Evolutionary conservation across 129 eudicot species (phyloP), one percentile per base, ranked within the genome.

Genomic region (Pittosporum tobira): DNA sequence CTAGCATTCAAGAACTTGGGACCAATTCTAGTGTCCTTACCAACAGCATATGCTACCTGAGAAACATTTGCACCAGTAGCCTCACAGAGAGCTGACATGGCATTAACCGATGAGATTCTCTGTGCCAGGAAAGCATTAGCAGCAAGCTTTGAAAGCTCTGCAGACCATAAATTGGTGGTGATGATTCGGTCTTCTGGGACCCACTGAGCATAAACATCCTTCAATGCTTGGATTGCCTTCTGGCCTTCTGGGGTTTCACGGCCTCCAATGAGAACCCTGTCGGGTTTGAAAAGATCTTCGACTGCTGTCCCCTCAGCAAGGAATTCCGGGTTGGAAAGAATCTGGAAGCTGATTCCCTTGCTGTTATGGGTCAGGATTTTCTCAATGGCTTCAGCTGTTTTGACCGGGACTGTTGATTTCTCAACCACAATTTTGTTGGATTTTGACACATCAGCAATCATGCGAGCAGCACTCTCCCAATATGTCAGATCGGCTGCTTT

Each of bases 401-500:
- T 88, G 23, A 88, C 94, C 0, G 96, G 96, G 16, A 88, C 96
- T 1, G 96, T 88, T 18, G 96, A 88, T 67, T 88, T 88, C 75
- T 83, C 96, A 42, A 88, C 96, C 0, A 87, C 96, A 9, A 87
- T 87, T 62, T 87, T 87, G 69, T 80, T 77, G 8, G 93, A 83
- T 62, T 87, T 87, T 9, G 95, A 80, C 62, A 87, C 95, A 21
- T 87, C 91, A 63, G 95, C 95, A 69, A 87, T 87, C 96, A 87
- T 87, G 18, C 96, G 93, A 36, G 96, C 96, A 28, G 88, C 96
- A 59, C 94, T 83, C 71, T 87, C 96, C 96, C 96, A 83, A 63
- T 87, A 87, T 23, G 96, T 87, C 57, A 87, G 69, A 60, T 87
- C 94, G 0, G 96, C 96, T 26, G 96, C 96, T 77, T 87, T 87